Base-by-base conservation (phyloP, 805 yeast genomes). In the Saccharomycopsis babjevae region DNA sequence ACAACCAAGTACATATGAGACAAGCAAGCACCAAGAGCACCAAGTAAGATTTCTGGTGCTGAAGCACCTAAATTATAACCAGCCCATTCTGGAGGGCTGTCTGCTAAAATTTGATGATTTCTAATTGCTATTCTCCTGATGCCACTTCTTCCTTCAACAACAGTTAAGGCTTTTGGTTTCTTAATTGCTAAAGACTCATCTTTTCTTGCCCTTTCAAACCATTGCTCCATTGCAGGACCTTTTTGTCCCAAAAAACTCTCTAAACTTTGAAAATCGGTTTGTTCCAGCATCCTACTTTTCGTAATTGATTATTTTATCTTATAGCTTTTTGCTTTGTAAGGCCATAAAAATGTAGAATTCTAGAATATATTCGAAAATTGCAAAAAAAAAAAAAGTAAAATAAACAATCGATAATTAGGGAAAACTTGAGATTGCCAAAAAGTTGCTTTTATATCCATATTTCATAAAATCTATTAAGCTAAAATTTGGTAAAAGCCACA, bases 1-100 rank as follows among this genome's bases (percentile, higher is more conserved):
- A 57, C 55, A 28, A 57, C 59, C 18, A 57, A 46, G 50, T 43
- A 57, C 59, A 57, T 57, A 16, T 57, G 59, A 11, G 59, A 57
- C 16, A 57, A 34, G 22, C 59, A 57, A 46, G 59, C 59, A 22
- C 59, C 59, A 2, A 57, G 36, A 34, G 59, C 59, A 32, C 59
- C 59, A 4, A 57, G 52, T 34, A 57, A 36, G 18, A 57, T 43
- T 46, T 57, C 59, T 1, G 59, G 59, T 15, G 59, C 59, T 36
- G 59, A 57, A 11, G 59, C 55, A 1, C 59, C 59, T 25, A 57
- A 34, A 28, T 57, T 52, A 40, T 57, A 57, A 5, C 59, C 59
- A 11, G 32, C 59, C 59, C 59, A 57, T 13, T 46, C 55, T 1
- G 54, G 59, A 18, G 59, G 59, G 46, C 52, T 39, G 16, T 57